Conservation (phyloP, 768 basidiomycete genomes). For the Lentinus brumalis region DNA sequence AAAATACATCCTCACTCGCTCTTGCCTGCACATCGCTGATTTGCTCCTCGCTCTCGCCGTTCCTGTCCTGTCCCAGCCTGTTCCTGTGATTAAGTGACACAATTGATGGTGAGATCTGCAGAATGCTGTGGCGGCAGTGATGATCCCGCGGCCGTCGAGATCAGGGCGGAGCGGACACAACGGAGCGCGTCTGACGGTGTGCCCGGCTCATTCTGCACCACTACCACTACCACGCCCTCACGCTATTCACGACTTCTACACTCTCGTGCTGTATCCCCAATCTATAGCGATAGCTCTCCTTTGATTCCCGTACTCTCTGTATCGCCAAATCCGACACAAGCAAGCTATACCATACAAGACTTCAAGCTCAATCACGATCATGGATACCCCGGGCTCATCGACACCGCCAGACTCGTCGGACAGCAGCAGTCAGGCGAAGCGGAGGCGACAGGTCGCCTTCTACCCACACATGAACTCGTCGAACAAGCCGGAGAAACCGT, state of each 20-base stretch:
- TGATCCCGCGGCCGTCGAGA: background rate
- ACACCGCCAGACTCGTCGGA: slow-evolving; percentile 1
- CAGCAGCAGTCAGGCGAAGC: slow-evolving; percentile 33
- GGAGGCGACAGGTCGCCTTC: slow-evolving; percentile 72
- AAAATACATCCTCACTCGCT: slow-evolving; percentile 20
- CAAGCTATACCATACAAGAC: slow-evolving; percentile 1
- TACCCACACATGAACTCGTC: slow-evolving; percentile 73
- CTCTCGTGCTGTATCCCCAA: background rate
- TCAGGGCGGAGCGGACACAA: background rate
- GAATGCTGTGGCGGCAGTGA: slow-evolving; percentile 5
- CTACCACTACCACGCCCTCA: background rate
- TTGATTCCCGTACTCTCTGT: background rate
- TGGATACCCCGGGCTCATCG: slow-evolving; percentile 16
- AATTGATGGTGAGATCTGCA: slow-evolving; percentile 1
- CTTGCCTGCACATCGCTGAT: background rate
- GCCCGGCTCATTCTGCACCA: slow-evolving; percentile 9
- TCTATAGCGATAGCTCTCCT: slow-evolving; percentile 2
- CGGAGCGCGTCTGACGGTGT: slow-evolving; percentile 3
- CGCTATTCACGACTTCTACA: slow-evolving; percentile 3
- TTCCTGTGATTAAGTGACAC: background rate
- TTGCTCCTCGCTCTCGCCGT: background rate
- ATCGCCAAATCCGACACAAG: background rate
- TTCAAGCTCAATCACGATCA: background rate
- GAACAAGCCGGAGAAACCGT: slow-evolving; percentile 80
- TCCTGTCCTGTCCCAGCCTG: background rate